phyloP scores from a whole-genome alignment of 2,329 filamentous ascomycete species.

The Cephalotrichum gorgonifer region DNA sequence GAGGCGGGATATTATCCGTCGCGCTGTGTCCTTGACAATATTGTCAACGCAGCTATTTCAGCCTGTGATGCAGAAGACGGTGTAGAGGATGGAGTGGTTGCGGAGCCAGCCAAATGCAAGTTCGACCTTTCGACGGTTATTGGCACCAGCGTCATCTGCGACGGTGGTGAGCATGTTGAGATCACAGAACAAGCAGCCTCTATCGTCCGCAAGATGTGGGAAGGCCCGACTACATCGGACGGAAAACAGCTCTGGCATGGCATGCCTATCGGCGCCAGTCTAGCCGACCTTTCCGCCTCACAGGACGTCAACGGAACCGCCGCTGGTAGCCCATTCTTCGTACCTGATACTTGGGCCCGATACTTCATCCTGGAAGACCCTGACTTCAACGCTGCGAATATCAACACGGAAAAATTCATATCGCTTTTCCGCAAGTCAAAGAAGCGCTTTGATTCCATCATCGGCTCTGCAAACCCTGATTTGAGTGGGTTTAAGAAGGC shows the following conservation, averaged over 20 bases:
- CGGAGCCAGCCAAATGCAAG: slow-evolving; percentile 28
- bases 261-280: slow-evolving; percentile 24
- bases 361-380: slow-evolving; percentile 17
- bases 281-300: slow-evolving; percentile 3
- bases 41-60: slow-evolving; percentile 26
- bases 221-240: slow-evolving; percentile 13
- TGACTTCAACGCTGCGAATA: slow-evolving; percentile 12
- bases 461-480: slow-evolving; percentile 17
- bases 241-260: slow-evolving; percentile 17
- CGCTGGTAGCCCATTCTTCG: neutral
- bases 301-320: slow-evolving; percentile 5
- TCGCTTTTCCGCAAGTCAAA: slow-evolving; percentile 5
- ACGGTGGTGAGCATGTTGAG: slow-evolving; percentile 12
- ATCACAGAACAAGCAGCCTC: slow-evolving; percentile 27
- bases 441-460: slow-evolving; percentile 6
- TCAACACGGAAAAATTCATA: slow-evolving; percentile 5
- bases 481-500: slow-evolving; percentile 16
- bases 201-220: slow-evolving; percentile 17
- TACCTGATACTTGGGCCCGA: slow-evolving; percentile 8
- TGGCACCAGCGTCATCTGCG: slow-evolving; percentile 26
- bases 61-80: slow-evolving; percentile 39
- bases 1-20: slow-evolving; percentile 21
- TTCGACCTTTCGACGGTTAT: slow-evolving; percentile 19
- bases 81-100: slow-evolving; percentile 33
- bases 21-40: slow-evolving; percentile 28